phyloP scores from a whole-genome alignment of 2,329 filamentous ascomycete species.

The Rutstroemia sp. region DNA sequence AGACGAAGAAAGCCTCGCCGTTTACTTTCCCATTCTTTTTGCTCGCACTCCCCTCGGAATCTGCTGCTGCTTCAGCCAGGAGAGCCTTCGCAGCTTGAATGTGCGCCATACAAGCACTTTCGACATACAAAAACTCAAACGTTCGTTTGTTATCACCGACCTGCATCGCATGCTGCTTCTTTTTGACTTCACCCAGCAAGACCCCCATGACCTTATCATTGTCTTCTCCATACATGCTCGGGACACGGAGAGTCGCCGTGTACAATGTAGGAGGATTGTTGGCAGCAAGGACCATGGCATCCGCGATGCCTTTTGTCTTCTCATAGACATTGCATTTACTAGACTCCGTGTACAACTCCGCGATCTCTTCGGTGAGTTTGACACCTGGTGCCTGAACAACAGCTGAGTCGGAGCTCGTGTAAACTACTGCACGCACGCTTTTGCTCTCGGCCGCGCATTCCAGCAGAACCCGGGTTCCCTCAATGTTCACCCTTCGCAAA shows the following conservation, averaged over 20 bases:
- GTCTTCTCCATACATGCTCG: slow-evolving; percentile 31
- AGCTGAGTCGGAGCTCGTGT: slow-evolving; percentile 28
- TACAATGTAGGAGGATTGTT: slow-evolving; percentile 23
- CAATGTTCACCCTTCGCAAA: slow-evolving; percentile 28
- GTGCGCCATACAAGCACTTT: slow-evolving; percentile 43
- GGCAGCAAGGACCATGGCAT: slow-evolving; percentile 26
- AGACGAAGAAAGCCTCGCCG: slow-evolving; percentile 32
- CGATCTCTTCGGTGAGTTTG: slow-evolving; percentile 21
- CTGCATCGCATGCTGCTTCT: slow-evolving; percentile 41
- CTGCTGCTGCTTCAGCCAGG: not conserved
- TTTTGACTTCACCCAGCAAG: slow-evolving; percentile 4
- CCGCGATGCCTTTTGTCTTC: slow-evolving; percentile 30
- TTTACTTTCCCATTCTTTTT: not conserved
- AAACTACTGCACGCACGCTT: slow-evolving; percentile 27
- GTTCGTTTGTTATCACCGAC: slow-evolving; percentile 43
- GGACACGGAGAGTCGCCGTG: slow-evolving; percentile 25
- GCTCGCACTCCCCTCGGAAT: not conserved
- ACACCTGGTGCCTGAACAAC: slow-evolving; percentile 23
- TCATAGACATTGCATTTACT: slow-evolving; percentile 20
- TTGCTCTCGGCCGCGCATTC: slow-evolving; percentile 16
- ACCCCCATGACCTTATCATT: not conserved
- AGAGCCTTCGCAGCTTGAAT: slow-evolving; percentile 35
- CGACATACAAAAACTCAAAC: slow-evolving; percentile 46
- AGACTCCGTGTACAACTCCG: slow-evolving; percentile 18
- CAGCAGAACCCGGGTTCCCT: slow-evolving; percentile 28